Base-by-base conservation (phyloP, 1,284 basidiomycete species). In the Cryptococcus neoformans region DNA sequence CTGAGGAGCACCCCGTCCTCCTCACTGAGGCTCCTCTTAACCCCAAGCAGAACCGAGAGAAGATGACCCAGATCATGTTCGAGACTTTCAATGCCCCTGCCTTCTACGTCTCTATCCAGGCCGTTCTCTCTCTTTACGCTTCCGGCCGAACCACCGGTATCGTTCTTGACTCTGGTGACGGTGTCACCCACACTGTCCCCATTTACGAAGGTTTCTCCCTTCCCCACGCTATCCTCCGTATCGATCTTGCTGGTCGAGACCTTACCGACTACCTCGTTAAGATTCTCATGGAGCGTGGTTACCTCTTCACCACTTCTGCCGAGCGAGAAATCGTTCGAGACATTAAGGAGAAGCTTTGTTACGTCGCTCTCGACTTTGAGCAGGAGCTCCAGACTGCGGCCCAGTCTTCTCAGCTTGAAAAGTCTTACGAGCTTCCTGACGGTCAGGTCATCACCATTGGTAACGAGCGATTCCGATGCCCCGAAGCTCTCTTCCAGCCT, bases 321-420 rank as follows among this genome's bases (percentile, higher is more conserved):
- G 92, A 94, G 82, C 87, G 89, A 75, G 92, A 95, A 86, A 92
- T 96, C 62, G 93, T 96, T 73, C 86, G 93, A 72, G 93, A 96
- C 80, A 94, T 96, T 84, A 96, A 96, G 85, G 93, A 96, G 85
- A 95, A 94, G 83, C 86, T 96, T 51, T 95, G 92, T 82, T 96
- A 96, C 80, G 92, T 96, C 70, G 93, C 93, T 42, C 86, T 95
- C 68, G 93, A 96, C 82, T 96, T 95, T 74, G 92, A 95, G 80
- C 89, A 96, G 81, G 93, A 96, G 82, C 83, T 96, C 70, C 89
- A 92, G 81, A 93, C 89, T 45, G 91, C 92, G 46, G 88, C 90
- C 63, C 89, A 92, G 78, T 92, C 90, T 35, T 93, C 90, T 57
- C 87, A 90, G 49, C 81, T 95, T 57, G 92, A 95, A 83, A 96